phyloP scores from a whole-genome alignment of 768 basidiomycete genomes.

The Lactarius indigo region DNA sequence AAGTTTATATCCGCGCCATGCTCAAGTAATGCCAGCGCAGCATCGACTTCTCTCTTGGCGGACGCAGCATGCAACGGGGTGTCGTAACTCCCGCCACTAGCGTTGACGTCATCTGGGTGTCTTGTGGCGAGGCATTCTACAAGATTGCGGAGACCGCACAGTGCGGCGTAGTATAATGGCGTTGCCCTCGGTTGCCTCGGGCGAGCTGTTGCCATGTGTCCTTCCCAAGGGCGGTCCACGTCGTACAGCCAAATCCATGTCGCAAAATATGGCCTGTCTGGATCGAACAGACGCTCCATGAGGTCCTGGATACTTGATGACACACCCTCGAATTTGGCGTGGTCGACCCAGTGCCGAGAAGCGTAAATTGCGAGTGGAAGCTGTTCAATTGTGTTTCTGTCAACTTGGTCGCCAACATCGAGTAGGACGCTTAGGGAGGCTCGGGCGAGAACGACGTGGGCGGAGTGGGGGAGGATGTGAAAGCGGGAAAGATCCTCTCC shows the following conservation, averaged over 20 bases:
- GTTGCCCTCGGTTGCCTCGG: not conserved
- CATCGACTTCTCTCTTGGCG: not conserved
- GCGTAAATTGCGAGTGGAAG: slow-evolving; percentile 7
- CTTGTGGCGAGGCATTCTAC: not conserved
- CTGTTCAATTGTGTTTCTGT: not conserved
- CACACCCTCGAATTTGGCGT: not conserved
- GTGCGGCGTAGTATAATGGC: slow-evolving; percentile 6
- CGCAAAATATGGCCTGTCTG: not conserved
- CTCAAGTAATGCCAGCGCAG: not conserved
- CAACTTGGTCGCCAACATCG: not conserved
- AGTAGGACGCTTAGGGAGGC: slow-evolving; percentile 4
- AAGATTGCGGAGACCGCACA: slow-evolving; percentile 3
- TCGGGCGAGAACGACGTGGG: slow-evolving; percentile 2
- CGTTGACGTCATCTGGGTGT: not conserved
- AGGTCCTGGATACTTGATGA: not conserved
- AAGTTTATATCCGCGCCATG: not conserved
- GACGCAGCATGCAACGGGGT: not conserved
- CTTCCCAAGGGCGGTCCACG: not conserved
- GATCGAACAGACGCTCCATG: not conserved
- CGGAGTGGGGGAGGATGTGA: not conserved
- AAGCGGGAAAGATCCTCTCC: not conserved
- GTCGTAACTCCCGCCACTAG: not conserved
- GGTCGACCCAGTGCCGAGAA: slow-evolving; percentile 7
- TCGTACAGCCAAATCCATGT: slow-evolving; percentile 11
- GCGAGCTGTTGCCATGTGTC: not conserved